Base-by-base conservation (phyloP, 139 green algal genomes). In the Chlamydomonas schloesseri region DNA sequence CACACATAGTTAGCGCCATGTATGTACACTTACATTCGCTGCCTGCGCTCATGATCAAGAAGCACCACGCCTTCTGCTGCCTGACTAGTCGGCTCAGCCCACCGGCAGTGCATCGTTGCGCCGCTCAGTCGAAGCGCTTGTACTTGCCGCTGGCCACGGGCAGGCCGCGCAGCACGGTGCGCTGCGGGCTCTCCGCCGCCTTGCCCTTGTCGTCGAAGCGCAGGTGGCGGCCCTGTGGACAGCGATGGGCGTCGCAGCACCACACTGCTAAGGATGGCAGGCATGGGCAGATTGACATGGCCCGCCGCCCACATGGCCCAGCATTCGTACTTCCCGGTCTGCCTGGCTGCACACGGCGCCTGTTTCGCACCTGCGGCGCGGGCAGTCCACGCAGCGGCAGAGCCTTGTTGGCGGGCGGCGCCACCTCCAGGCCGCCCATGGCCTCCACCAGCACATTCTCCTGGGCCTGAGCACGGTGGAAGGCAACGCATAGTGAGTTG, bases 141-240 rank as follows among this genome's bases (percentile, higher is more conserved):
- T 85, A 85, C 68, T 85, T 85, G n/a, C 79, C 79, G n/a, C 9
- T 69, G 36, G 79, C 79, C 17, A 85, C 67, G 4, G 79, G 79
- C 47, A 85, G 46, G 31, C 79, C 79, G n/a, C 79, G 64, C 47
- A 85, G 67, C 13, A 85, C 79, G 28, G 23, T 37, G 67, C 79
- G 79, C 67, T 85, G 65, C 9, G 79, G 79, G 21, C 47, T 70
- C 67, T 76, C 79, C 23, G 36, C 58, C 5, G 46, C 67, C 21
- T 55, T 76, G 68, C 79, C 79, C 21, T 68, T 69, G 21, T 76
- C 79, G 50, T 69, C 34, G 33, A 85, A 85, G 13, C 67, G 42
- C 20, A 85, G 29, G 79, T 85, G 79, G 47, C 23, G 18, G 31
- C 79, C 79, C 79, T 85, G 79, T n/a, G 60, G 57, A 15, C n/a